A percentile compares a stretch with the other conserved stretches of the same genome.
Conservation (phyloP, 495 filamentous ascomycete genomes). For the Aspergillus steynii region DNA sequence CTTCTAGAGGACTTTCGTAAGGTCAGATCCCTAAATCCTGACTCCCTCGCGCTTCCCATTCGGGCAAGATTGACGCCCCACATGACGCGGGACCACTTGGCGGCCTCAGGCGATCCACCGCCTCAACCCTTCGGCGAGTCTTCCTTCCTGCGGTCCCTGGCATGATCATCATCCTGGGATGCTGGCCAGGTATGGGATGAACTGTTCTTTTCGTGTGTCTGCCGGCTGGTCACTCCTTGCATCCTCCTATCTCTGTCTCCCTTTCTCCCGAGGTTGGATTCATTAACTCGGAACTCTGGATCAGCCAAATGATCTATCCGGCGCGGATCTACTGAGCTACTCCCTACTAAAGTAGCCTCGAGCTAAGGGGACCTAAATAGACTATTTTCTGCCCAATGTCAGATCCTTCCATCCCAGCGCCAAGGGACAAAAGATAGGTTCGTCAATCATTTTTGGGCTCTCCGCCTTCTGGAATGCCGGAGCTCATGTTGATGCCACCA, state of each 20-base stretch:
- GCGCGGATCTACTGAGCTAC: neutral
- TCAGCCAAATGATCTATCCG: neutral
- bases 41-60: neutral
- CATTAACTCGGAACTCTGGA: no score
- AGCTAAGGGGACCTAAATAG: neutral
- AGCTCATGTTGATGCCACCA: neutral
- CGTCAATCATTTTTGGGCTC: conserved; percentile 16
- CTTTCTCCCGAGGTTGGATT: no score
- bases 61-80: conserved; percentile 7
- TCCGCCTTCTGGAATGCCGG: conserved; percentile 15
- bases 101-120: conserved; percentile 9
- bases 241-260: neutral
- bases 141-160: neutral
- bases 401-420: conserved; percentile 2
- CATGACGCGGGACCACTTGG: conserved; percentile 10
- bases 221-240: neutral
- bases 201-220: neutral
- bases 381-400: conserved; percentile 1
- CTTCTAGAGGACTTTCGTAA: no score
- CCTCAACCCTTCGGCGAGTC: neutral
- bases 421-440: conserved; percentile 9
- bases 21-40: no score
- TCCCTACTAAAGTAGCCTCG: neutral
- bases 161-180: neutral
- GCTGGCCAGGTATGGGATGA: neutral